These are phyloP conservation scores for Stereocaulon alpinum DNA, from an alignment of 495 filamentous ascomycete genomes.

Conservation along the genomic window DNA sequence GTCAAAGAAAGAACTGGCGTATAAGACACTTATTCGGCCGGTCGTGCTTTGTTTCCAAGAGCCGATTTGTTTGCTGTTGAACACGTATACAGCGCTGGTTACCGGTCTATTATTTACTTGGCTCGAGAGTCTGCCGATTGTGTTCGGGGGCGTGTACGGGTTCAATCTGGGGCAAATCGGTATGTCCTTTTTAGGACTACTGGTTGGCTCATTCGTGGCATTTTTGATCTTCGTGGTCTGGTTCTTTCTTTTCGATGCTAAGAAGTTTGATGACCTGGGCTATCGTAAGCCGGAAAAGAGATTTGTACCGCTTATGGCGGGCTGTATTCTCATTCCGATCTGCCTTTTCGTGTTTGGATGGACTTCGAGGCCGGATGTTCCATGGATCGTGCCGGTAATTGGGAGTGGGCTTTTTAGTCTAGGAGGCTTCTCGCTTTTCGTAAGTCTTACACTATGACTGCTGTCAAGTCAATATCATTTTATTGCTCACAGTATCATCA, in stretches of 20 bases:
- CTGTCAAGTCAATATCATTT: background rate
- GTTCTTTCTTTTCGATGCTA: slow-evolving; percentile 44
- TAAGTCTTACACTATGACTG: slow-evolving; percentile 39
- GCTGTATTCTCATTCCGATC: slow-evolving; percentile 41
- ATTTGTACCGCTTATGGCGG: slow-evolving; percentile 46
- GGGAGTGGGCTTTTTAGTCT: slow-evolving; percentile 59
- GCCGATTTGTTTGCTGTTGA: slow-evolving; percentile 41
- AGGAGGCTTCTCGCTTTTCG: slow-evolving; percentile 41
- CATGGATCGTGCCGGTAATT: slow-evolving; percentile 45
- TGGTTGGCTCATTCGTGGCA: slow-evolving; percentile 43
- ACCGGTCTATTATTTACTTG: slow-evolving; percentile 72
- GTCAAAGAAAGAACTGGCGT: slow-evolving; percentile 58
- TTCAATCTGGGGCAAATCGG: slow-evolving; percentile 57
- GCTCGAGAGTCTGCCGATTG: slow-evolving; percentile 65
- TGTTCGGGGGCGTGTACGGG: slow-evolving; percentile 60
- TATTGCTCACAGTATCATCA: slow-evolving; percentile 28
- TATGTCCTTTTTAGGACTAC: slow-evolving; percentile 62
- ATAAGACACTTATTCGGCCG: slow-evolving; percentile 61
- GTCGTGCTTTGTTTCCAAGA: slow-evolving; percentile 33
- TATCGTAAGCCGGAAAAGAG: slow-evolving; percentile 41
- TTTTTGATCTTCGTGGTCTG: slow-evolving; percentile 53
- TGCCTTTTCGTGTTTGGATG: slow-evolving; percentile 50
- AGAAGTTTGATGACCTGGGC: slow-evolving; percentile 30
- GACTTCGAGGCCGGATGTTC: slow-evolving; percentile 38
- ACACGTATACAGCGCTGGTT: slow-evolving; percentile 52